A percentile compares a stretch with the other conserved stretches of the same genome.
Evolutionary conservation across 495 filamentous ascomycete species (phyloP).

Genomic region (Talaromyces trachyspermus): DNA sequence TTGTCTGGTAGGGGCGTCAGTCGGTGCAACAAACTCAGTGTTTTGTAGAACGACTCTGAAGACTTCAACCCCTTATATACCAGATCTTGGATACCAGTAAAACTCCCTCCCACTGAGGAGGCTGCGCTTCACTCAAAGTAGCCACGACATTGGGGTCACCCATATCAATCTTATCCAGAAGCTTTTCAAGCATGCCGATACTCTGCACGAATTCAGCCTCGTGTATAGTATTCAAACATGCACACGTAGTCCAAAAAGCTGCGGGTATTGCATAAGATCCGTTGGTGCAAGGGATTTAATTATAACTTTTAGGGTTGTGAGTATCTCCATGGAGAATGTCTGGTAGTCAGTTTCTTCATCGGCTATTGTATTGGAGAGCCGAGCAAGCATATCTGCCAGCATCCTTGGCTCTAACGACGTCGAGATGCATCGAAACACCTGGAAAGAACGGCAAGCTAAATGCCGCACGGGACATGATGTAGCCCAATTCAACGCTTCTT

Average conservation of each 20-base stretch:
- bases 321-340: slow-evolving; percentile 94
- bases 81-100: slow-evolving; percentile 78
- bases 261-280: slow-evolving; percentile 79
- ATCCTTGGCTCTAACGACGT: slow-evolving; percentile 84
- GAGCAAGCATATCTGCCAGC: slow-evolving; percentile 91
- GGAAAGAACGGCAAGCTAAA: slow-evolving; percentile 91
- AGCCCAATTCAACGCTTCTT: slow-evolving; percentile 85
- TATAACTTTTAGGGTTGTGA: slow-evolving; percentile 86
- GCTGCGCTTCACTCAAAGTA: slow-evolving; percentile 66
- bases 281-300: slow-evolving; percentile 73
- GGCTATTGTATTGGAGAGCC: slow-evolving; percentile 91
- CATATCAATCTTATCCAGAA: slow-evolving; percentile 78
- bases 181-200: slow-evolving; percentile 82
- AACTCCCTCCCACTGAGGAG: slow-evolving; percentile 83
- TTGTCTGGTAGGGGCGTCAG: slow-evolving; percentile 74
- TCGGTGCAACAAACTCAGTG: slow-evolving; percentile 68
- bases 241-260: slow-evolving; percentile 98
- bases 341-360: slow-evolving; percentile 88
- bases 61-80: slow-evolving; percentile 90
- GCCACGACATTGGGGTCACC: slow-evolving; percentile 58
- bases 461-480: slow-evolving; percentile 95
- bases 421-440: slow-evolving; percentile 90
- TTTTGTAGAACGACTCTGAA: slow-evolving; percentile 67
- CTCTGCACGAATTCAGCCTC: slow-evolving; percentile 91
- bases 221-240: slow-evolving; percentile 90